Base-by-base conservation (phyloP, 2,329 filamentous ascomycete species). In the Fusarium torreyae region DNA sequence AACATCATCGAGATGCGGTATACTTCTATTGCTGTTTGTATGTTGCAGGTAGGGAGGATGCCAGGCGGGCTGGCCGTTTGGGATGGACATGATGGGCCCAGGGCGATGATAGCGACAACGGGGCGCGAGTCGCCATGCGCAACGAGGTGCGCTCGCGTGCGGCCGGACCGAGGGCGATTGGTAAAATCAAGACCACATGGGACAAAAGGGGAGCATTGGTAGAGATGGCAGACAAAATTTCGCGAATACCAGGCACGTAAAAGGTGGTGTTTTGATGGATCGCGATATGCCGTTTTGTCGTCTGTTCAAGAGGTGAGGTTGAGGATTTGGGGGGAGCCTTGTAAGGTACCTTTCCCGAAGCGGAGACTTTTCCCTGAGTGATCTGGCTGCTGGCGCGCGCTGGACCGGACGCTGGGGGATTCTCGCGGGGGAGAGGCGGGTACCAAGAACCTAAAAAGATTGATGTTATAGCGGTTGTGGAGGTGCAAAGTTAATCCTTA, bases 11-110 rank as follows among this genome's bases (percentile, higher is more conserved):
- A 86, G 83, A 77, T 85, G 86, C 70, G 87, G 86, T 68, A 88
- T 83, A 75, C 86, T 82, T 69, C 81, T 79, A 71, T 77, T 83
- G 64, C 81, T 84, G 77, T 82, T 82, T 70, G 79, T 76, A 66
- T 85, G 81, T 75, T 83, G 81, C 66, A 83, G 78, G 67, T 85
- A 84, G 74, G 88, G 86, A 74, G 88, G 85, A 69, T 86, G 86
- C 90, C 91, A 92, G 85, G 81, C 77, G 73, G 86, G 82, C 83
- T 90, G 88, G 82, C 88, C 86, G 82, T 90, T 89, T 81, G 86
- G 83, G 82, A 89, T 83, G 80, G 89, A 89, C 89, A 91, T 91
- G 80, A 81, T 86, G 80, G 79, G 79, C 80, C 81, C 81, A 77
- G 78, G 78, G 79, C 81, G 83, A 81, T 84, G 84, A 78, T 80